Base-by-base conservation (phyloP, 495 filamentous ascomycete species). In the Recurvomyces mirabilis region DNA sequence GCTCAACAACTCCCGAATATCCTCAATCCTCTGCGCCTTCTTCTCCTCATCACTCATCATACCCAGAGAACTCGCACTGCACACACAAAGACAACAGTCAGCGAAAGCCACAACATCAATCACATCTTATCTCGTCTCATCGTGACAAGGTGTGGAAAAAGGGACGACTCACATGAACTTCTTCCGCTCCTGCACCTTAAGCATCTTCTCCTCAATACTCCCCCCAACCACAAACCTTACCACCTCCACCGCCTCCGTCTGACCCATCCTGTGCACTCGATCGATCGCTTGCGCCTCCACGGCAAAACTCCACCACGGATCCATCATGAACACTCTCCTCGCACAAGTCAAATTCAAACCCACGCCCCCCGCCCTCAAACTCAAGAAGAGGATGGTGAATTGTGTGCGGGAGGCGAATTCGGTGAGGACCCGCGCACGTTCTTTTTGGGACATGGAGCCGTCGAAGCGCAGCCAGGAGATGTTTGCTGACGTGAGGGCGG, bases 301-400 rank as follows among this genome's bases (percentile, higher is more conserved):
- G 2, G 91, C 88, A 60, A 85, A 98, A 52, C 84, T 93, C 91
- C 91, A 98, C 91, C 91, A 98, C 0, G 91, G 91, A 63, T 98
- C 93, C 93, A 98, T 95, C 82, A 98, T 87, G 60, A 80, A 98
- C 12, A 96, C 91, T 40, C 83, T 68, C 53, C 78, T 84, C 12
- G 93, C 91, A 41, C 75, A 74, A 3, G 88, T 95, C 32, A 99
- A 68, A 56, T 98, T 98, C 28, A 98, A 68, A 0, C 91, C 91
- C 2, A 98, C 91, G 22, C 91, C 91, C 15, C 91, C 91, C 2
- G 93, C 91, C 36, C 86, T 74, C 45, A 98, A 72, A 56, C 81
- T 88, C 46, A 98, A 69, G 10, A 98, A 63, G 19, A 98, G 68
- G 26, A 96, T 76, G 25, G 39, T 47, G 30, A 55, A 52, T 20